Evolutionary conservation across 1,284 basidiomycete genomes (phyloP).

Genomic region (Mycena sp.): DNA sequence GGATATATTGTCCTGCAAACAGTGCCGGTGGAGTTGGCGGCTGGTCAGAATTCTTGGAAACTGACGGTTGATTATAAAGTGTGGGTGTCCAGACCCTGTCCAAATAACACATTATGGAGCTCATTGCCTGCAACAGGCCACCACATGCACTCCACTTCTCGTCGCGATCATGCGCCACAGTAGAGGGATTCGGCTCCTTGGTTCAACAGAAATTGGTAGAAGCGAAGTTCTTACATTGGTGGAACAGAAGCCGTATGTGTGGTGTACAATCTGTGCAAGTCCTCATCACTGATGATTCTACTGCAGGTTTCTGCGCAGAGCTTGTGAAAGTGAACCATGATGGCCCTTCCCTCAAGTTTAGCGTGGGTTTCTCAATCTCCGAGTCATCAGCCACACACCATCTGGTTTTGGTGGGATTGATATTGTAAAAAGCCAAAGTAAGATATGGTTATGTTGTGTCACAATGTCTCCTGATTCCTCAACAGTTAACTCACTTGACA

Average conservation of each 20-base stretch:
- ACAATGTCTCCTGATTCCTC: no score
- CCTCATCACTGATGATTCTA: neutral
- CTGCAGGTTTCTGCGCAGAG: neutral
- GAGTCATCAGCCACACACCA: no score
- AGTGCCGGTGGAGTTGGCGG: neutral
- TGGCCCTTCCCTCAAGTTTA: no score
- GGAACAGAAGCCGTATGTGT: no score
- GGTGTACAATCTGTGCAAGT: no score
- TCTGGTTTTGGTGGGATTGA: no score
- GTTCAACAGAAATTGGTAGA: no score
- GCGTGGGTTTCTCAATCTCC: no score
- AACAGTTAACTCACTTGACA: no score
- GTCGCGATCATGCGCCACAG: neutral
- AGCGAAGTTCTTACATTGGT: no score
- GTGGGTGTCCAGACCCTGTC: neutral
- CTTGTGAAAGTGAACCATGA: no score
- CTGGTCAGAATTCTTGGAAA: conserved; percentile 3
- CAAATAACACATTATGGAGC: neutral
- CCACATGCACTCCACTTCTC: neutral
- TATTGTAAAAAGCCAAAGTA: neutral
- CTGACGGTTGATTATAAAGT: neutral
- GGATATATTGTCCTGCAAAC: conserved; percentile 8
- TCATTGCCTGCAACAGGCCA: neutral
- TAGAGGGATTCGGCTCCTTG: no score
- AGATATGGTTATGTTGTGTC: neutral